These are phyloP conservation scores for Tieghemostelium lacteum DNA, from an alignment of 78 protist genomes.

Conservation along the genomic window DNA sequence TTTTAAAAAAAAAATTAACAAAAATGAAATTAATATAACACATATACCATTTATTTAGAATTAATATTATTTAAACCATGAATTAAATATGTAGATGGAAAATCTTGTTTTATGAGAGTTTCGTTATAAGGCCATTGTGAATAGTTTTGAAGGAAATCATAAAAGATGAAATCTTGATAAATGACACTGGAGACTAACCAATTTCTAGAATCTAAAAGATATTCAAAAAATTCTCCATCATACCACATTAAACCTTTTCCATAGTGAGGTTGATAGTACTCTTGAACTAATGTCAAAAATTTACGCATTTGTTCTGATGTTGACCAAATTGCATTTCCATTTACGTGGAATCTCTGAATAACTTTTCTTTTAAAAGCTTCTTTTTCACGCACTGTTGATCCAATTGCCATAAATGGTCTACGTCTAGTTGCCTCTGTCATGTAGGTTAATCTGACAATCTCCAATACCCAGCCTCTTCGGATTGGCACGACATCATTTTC, in stretches of 20 bases:
- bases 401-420: conserved; percentile 1
- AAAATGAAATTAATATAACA: no score
- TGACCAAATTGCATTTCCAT: conserved; percentile 3
- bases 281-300: neutral
- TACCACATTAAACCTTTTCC: neutral
- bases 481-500: neutral
- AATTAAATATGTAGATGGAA: neutral
- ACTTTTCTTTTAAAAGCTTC: neutral
- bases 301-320: neutral
- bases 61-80: neutral
- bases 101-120: neutral
- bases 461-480: neutral
- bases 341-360: neutral
- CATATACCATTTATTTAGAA: neutral
- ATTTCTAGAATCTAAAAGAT: neutral
- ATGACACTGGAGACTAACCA: neutral
- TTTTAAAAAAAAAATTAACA: no score
- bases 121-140: neutral
- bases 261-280: neutral
- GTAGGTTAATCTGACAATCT: neutral
- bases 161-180: neutral
- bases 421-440: conserved; percentile 3
- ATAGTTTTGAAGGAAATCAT: neutral
- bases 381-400: neutral
- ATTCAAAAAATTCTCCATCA: neutral